phyloP scores from a whole-genome alignment of 2,329 filamentous ascomycete genomes.

The Nannizzia gypsea region DNA sequence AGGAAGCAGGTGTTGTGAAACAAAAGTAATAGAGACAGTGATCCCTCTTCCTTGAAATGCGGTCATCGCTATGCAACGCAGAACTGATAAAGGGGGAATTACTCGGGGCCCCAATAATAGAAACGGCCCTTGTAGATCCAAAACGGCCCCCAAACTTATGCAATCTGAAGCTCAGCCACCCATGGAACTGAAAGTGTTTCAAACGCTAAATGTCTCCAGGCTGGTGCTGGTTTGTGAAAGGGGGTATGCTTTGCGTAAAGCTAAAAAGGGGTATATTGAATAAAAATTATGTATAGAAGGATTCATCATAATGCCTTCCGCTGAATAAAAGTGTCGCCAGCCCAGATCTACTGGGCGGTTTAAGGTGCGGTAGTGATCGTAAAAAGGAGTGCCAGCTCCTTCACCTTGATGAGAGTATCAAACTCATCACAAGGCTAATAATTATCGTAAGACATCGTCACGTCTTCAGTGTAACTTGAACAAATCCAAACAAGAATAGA shows the following conservation, averaged over 20 bases:
- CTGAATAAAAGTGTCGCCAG: not conserved
- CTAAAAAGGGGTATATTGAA: conserved; percentile 4
- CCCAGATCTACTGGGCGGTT: not conserved
- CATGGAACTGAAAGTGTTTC: not conserved
- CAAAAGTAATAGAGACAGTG: not conserved
- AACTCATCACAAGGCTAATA: not conserved
- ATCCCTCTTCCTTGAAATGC: not conserved
- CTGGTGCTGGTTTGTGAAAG: not conserved
- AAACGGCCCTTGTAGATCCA: not conserved
- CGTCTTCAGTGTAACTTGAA: not conserved
- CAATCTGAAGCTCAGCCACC: not conserved
- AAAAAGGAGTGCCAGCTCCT: not conserved
- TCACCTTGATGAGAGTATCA: not conserved
- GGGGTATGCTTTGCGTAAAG: not conserved
- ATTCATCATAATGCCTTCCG: conserved; percentile 2
- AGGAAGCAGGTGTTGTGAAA: not conserved
- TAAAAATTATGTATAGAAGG: conserved; percentile 5
- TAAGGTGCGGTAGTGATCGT: not conserved
- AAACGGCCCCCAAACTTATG: conserved; percentile 1
- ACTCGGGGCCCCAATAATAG: not conserved
- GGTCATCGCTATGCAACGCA: not conserved
- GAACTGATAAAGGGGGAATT: not conserved
- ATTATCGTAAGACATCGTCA: conserved; percentile 1
- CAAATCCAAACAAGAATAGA: not conserved
- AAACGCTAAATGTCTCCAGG: not conserved